Percentiles rank a stretch among this genome's conserved stretches.
Conservation (phyloP, 116 monocot species). For the Phalaenopsis hybrid region DNA sequence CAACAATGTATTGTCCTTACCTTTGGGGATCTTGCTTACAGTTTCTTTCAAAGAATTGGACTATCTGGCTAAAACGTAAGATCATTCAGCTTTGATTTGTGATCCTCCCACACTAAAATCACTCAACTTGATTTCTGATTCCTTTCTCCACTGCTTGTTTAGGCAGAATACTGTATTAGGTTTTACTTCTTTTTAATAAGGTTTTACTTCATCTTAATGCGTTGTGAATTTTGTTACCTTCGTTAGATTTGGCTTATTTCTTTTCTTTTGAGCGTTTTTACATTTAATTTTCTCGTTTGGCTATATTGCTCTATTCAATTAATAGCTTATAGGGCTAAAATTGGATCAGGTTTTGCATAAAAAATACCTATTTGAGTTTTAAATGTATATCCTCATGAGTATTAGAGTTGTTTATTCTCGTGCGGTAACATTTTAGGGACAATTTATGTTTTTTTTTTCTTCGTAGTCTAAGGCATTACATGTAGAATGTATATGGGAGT, state of each 20-base stretch:
- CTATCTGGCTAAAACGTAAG: conserved; percentile 78
- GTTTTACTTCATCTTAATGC: no score
- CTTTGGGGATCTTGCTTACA: conserved; percentile 66
- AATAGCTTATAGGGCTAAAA: neutral
- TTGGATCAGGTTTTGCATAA: neutral
- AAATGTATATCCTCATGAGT: no score
- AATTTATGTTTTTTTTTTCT: no score
- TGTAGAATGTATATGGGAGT: no score
- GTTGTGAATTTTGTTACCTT: neutral
- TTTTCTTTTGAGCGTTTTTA: neutral
- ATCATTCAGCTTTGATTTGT: neutral
- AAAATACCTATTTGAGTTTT: no score
- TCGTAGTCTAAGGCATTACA: no score
- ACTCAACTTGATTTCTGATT: neutral
- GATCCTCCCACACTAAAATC: no score
- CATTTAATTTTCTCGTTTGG: neutral
- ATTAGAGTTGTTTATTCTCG: no score
- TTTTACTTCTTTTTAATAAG: neutral
- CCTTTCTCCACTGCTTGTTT: neutral
- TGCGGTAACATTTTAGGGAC: no score
- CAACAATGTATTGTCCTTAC: conserved; percentile 85
- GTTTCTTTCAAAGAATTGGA: conserved; percentile 72
- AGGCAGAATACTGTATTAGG: neutral
- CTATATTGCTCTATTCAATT: neutral
- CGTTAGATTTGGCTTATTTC: neutral